Conservation (phyloP, 2,329 filamentous ascomycete species). For the Pseudocercospora pini-densiflorae region DNA sequence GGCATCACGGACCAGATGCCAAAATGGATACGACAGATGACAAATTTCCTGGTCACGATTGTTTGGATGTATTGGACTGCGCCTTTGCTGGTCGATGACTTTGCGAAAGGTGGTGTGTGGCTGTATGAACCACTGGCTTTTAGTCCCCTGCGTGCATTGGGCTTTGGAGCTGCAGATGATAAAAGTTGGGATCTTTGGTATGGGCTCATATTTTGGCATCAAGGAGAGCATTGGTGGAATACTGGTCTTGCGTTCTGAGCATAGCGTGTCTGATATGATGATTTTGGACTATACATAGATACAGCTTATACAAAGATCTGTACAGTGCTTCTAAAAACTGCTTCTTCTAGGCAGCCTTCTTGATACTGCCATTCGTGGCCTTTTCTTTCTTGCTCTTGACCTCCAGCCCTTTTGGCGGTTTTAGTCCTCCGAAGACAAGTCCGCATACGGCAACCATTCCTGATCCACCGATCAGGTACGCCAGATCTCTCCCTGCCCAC, state of each 20-base stretch:
- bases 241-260: constrained; percentile 55
- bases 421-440: constrained; percentile 73
- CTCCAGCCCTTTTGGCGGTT: constrained; percentile 57
- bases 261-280: not conserved
- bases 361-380: constrained; percentile 22
- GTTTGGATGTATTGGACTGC: constrained; percentile 72
- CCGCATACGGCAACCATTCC: constrained; percentile 77
- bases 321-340: constrained; percentile 3
- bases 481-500: constrained; percentile 91
- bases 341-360: constrained; percentile 22
- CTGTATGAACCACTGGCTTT: constrained; percentile 81
- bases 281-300: constrained; percentile 4
- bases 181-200: constrained; percentile 70
- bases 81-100: constrained; percentile 73
- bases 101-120: constrained; percentile 75
- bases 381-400: constrained; percentile 23
- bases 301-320: constrained; percentile 1
- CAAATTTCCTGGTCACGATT: constrained; percentile 66
- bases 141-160: constrained; percentile 69
- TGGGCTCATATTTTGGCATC: constrained; percentile 62
- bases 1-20: constrained; percentile 48
- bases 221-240: constrained; percentile 67
- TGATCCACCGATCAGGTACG: constrained; percentile 78
- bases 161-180: constrained; percentile 65
- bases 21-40: constrained; percentile 51